phyloP scores from a whole-genome alignment of 257 asterid genomes.

The Lycium ferocissimum region DNA sequence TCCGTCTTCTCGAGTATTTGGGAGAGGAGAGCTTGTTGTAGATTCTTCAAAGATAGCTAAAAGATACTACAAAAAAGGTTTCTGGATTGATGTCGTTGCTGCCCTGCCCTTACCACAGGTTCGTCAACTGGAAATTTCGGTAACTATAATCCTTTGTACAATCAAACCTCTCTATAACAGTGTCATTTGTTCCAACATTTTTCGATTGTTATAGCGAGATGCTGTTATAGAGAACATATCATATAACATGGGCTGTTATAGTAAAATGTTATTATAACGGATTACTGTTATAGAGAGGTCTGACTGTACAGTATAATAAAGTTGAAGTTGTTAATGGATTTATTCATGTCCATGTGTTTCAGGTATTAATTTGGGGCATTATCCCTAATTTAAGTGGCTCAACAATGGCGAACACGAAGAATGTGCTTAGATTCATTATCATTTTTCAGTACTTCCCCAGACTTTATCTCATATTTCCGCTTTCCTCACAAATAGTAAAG shows the following conservation, averaged over 20 bases:
- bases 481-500: constrained; percentile 85
- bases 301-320: background rate
- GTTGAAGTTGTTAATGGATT: background rate
- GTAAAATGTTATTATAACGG: too few relatives aligned
- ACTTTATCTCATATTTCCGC: constrained; percentile 79
- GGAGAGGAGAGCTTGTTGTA: constrained; percentile 96
- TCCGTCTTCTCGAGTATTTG: constrained; percentile 98
- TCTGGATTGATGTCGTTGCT: constrained; percentile 74
- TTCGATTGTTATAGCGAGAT: too few relatives aligned
- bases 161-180: too few relatives aligned
- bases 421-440: constrained; percentile 82
- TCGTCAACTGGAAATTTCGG: constrained; percentile 28
- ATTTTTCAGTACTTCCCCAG: constrained; percentile 88
- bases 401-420: constrained; percentile 80
- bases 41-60: constrained; percentile 73
- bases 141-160: background rate
- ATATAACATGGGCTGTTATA: too few relatives aligned
- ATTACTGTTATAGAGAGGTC: too few relatives aligned
- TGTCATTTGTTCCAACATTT: too few relatives aligned
- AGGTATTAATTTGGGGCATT: constrained; percentile 77
- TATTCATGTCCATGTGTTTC: background rate
- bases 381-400: constrained; percentile 80
- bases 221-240: too few relatives aligned
- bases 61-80: constrained; percentile 59
- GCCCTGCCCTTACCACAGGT: constrained; percentile 99